These are phyloP conservation scores for Lepidium didymum DNA, from an alignment of 345 rosid genomes.

Conservation along the genomic window DNA sequence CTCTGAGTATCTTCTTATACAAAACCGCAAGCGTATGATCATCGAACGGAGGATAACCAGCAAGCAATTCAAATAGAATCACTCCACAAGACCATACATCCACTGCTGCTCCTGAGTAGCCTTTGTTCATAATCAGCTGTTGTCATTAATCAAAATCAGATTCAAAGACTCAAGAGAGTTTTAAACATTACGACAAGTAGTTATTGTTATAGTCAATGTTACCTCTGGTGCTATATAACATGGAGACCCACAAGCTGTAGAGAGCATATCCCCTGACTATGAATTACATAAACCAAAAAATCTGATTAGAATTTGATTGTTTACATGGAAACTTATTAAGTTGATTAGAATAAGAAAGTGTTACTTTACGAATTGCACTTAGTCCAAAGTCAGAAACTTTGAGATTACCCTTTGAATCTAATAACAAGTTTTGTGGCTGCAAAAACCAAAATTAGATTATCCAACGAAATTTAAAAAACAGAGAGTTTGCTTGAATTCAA, in stretches of 20 bases:
- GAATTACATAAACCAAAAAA: not conserved
- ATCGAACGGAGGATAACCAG: slow-evolving; percentile 71
- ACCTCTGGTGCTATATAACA: slow-evolving; percentile 96
- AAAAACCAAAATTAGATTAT: slow-evolving; percentile 1
- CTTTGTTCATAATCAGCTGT: slow-evolving; percentile 68
- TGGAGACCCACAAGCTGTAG: slow-evolving; percentile 95
- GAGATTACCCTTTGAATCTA: slow-evolving; percentile 63
- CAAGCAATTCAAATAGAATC: slow-evolving; percentile 73
- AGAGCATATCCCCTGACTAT: slow-evolving; percentile 71
- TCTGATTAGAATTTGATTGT: slow-evolving; percentile 2
- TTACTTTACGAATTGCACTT: slow-evolving; percentile 66
- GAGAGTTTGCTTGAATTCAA: not conserved
- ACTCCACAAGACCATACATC: slow-evolving; percentile 96
- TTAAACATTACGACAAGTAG: not conserved
- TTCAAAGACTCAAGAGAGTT: not conserved
- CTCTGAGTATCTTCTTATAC: slow-evolving; percentile 70
- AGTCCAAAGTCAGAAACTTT: slow-evolving; percentile 89
- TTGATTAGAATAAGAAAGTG: not conserved
- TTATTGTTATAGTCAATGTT: not conserved
- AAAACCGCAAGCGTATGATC: slow-evolving; percentile 61
- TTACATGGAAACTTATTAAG: not conserved
- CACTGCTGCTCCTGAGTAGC: slow-evolving; percentile 79
- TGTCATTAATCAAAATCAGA: slow-evolving; percentile 1
- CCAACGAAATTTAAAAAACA: not conserved
- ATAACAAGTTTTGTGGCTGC: slow-evolving; percentile 87